Conservation (phyloP, 345 rosid species). For the Rhizophora apiculata region DNA sequence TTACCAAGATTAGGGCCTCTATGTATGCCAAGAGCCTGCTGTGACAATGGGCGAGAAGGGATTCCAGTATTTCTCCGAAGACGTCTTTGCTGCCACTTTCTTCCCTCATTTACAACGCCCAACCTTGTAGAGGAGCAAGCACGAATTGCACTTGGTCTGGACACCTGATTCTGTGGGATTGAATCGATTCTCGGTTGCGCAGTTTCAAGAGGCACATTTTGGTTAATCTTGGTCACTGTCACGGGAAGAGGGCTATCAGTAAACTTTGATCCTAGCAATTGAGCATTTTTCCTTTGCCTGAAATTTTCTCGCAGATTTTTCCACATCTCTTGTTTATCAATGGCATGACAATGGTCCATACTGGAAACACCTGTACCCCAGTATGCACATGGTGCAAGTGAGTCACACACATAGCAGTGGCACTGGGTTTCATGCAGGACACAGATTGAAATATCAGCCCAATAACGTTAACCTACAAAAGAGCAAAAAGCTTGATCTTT, state of each 20-base stretch:
- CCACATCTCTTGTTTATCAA: slow-evolving; percentile 62
- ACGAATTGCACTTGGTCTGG: slow-evolving; percentile 21
- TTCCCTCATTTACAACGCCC: slow-evolving; percentile 21
- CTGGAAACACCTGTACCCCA: slow-evolving; percentile 52
- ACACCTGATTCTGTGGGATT: slow-evolving; percentile 16
- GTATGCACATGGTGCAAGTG: slow-evolving; percentile 61
- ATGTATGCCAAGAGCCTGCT: slow-evolving; percentile 32
- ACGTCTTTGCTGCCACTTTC: slow-evolving; percentile 17
- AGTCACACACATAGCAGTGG: slow-evolving; percentile 86
- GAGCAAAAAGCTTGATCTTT: neutral
- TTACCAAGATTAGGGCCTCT: slow-evolving; percentile 25
- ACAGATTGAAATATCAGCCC: neutral
- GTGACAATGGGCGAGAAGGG: slow-evolving; percentile 20
- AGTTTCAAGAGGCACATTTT: slow-evolving; percentile 17
- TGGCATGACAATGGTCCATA: slow-evolving; percentile 80
- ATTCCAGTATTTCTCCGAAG: slow-evolving; percentile 20
- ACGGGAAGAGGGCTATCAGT: slow-evolving; percentile 18
- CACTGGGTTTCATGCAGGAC: slow-evolving; percentile 49
- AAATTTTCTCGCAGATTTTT: slow-evolving; percentile 45
- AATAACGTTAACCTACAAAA: neutral
- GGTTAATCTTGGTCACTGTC: slow-evolving; percentile 22
- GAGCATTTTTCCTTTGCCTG: slow-evolving; percentile 29
- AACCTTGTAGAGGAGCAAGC: slow-evolving; percentile 42
- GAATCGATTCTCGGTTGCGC: slow-evolving; percentile 15
- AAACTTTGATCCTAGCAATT: slow-evolving; percentile 24